These are phyloP conservation scores for Metarhizium brunneum DNA, from an alignment of 2,329 filamentous ascomycete species.

Conservation along the genomic window DNA sequence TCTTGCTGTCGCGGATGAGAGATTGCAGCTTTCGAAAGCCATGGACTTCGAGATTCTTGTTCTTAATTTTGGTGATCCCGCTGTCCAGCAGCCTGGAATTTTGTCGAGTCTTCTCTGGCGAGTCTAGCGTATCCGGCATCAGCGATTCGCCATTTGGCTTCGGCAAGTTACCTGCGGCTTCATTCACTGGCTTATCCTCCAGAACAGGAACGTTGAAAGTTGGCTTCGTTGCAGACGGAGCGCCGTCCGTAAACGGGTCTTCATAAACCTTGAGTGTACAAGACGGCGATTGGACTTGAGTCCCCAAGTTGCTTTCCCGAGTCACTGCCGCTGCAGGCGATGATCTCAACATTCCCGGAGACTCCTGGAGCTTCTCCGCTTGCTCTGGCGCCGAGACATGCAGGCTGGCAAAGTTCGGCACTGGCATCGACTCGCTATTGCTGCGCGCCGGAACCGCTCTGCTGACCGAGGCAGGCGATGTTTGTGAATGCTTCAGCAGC, in stretches of 20 bases:
- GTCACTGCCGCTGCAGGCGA: slow-evolving; percentile 8
- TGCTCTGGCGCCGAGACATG: slow-evolving; percentile 22
- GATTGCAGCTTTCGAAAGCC: slow-evolving; percentile 73
- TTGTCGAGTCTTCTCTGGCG: slow-evolving; percentile 44
- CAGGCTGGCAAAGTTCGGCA: slow-evolving; percentile 35
- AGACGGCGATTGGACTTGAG: slow-evolving; percentile 19
- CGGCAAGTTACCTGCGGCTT: slow-evolving; percentile 32
- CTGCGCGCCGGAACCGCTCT: slow-evolving; percentile 20
- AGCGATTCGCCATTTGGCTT: slow-evolving; percentile 15
- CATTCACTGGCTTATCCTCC: slow-evolving; percentile 52
- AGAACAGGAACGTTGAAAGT: slow-evolving; percentile 40
- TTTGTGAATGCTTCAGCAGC: slow-evolving; percentile 26
- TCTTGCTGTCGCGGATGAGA: slow-evolving; percentile 57
- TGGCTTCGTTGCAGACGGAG: slow-evolving; percentile 33
- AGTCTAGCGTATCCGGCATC: slow-evolving; percentile 13
- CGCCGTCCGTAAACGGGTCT: slow-evolving; percentile 46
- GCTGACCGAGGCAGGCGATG: slow-evolving; percentile 24
- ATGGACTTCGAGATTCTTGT: slow-evolving; percentile 66
- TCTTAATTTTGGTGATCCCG: slow-evolving; percentile 63
- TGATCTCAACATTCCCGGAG: slow-evolving; percentile 3
- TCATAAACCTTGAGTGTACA: slow-evolving; percentile 49
- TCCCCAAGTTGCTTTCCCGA: background rate
- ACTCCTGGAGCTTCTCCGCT: slow-evolving; percentile 6
- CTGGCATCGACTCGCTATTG: slow-evolving; percentile 5
- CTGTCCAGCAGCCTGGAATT: slow-evolving; percentile 59